Conservation (phyloP, 352 stramenopile genomes). For the Aphanomyces cochlioides region DNA sequence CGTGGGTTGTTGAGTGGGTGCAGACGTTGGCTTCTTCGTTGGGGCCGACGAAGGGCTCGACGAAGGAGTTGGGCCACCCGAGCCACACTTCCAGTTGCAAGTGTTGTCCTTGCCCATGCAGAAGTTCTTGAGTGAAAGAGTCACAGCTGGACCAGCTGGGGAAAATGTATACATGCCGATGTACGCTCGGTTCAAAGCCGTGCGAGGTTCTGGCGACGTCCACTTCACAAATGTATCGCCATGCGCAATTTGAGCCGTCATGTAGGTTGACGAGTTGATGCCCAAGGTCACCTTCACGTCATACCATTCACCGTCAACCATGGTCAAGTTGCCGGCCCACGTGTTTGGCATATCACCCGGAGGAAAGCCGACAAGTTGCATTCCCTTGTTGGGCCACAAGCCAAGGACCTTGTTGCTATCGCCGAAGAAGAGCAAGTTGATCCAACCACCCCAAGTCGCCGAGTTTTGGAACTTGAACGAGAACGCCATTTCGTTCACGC, state of each 20-base stretch:
- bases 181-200: not conserved
- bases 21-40: no score
- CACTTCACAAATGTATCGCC: not conserved
- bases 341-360: not conserved
- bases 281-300: not conserved
- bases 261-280: not conserved
- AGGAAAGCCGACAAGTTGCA: not conserved
- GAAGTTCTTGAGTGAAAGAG: not conserved
- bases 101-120: not conserved
- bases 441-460: not conserved
- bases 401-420: not conserved
- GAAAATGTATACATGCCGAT: not conserved
- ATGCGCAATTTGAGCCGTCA: not conserved
- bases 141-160: not conserved
- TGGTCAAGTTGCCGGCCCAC: not conserved
- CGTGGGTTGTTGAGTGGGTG: no score
- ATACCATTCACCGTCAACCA: not conserved
- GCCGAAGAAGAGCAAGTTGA: not conserved
- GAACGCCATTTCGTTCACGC: not conserved
- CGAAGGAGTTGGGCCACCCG: not conserved
- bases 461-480: not conserved
- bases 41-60: no score
- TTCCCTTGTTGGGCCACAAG: not conserved
- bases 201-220: not conserved
- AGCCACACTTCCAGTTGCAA: not conserved